These are phyloP conservation scores for Pseudogymnoascus sp. DNA, from an alignment of 2,329 filamentous ascomycete genomes.

Conservation along the genomic window DNA sequence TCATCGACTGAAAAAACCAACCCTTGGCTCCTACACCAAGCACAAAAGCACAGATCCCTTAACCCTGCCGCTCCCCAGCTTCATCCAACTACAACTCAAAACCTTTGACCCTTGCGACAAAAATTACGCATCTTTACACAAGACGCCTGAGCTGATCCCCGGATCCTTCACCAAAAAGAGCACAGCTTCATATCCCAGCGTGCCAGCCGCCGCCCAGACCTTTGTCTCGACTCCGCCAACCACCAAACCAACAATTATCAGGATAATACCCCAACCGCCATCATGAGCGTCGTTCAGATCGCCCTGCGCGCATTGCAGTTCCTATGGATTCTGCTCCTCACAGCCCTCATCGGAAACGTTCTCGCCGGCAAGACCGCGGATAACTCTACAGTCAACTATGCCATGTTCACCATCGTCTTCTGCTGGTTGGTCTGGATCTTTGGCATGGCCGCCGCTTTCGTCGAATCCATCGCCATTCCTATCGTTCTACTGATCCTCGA, in stretches of 20 bases:
- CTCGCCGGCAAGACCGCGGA: conserved; percentile 51
- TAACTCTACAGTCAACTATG: conserved; percentile 46
- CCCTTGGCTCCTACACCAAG: conserved; percentile 1
- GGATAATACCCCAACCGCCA: conserved; percentile 10
- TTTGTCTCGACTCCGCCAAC: not conserved
- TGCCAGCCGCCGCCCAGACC: not conserved
- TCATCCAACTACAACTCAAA: not conserved
- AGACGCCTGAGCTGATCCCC: not conserved
- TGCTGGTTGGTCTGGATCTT: conserved; percentile 58
- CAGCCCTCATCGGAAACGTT: conserved; percentile 26
- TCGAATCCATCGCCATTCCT: conserved; percentile 44
- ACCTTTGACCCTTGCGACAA: not conserved
- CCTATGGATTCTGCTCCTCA: conserved; percentile 24
- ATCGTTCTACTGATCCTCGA: conserved; percentile 50
- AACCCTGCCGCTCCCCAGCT: not conserved
- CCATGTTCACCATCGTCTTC: conserved; percentile 62
- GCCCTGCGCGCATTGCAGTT: conserved; percentile 22
- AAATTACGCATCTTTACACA: not conserved
- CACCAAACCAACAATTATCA: not conserved
- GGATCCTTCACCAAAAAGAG: conserved; percentile 1
- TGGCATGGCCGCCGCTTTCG: conserved; percentile 48
- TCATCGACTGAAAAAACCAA: conserved; percentile 1
- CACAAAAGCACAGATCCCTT: conserved; percentile 8
- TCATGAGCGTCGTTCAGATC: conserved; percentile 18
- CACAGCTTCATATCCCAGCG: conserved; percentile 8